Evolutionary conservation across 257 asterid species (phyloP), one percentile per base, ranked within the genome.

Genomic region (Osmanthus fragrans): DNA sequence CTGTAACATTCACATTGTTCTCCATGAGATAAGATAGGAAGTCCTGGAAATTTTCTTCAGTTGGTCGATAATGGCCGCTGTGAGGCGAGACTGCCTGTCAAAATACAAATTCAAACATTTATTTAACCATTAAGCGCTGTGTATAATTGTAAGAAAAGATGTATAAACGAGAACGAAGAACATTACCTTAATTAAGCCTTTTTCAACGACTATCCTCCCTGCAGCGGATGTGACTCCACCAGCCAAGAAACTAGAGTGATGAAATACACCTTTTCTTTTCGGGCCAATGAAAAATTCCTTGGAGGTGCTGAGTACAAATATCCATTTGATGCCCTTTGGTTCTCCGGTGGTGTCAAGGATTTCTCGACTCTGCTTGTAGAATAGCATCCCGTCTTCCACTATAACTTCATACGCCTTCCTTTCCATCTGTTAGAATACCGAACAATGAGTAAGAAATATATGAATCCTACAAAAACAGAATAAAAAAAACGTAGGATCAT

Each of bases 181-280:
- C 2, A 33, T 25, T 80, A 80, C 88, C 85, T 82, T 88, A 16
- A 90, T 78, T 69, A 82, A 77, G 27, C 93, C 96, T 4, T 88
- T 79, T 65, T 90, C 87, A 34, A 88, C 85, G 58, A 83, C 88
- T 13, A 88, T 80, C 75, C 96, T 86, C 63, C 96, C 93, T 3
- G 96, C 96, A 74, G 96, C 93, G 54, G 87, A 66, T 15, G 93
- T 83, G 54, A 93, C 93, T 19, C 93, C 96, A 4, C 96, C 96
- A 1, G 93, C 87, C 85, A 90, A 77, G 83, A 90, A 90, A 82
- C 96, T 88, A 32, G 93, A 90, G 79, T 90, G 96, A 70, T 88
- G 96, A 79, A 90, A 90, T 5, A 86, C 72, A 11, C 92, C 96
- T 86, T 90, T 90, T 77, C 69, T 87, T 75, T 90, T 90, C 86